These are phyloP conservation scores for Psilocybe cyanescens DNA, from an alignment of 768 basidiomycete species.

Conservation along the genomic window DNA sequence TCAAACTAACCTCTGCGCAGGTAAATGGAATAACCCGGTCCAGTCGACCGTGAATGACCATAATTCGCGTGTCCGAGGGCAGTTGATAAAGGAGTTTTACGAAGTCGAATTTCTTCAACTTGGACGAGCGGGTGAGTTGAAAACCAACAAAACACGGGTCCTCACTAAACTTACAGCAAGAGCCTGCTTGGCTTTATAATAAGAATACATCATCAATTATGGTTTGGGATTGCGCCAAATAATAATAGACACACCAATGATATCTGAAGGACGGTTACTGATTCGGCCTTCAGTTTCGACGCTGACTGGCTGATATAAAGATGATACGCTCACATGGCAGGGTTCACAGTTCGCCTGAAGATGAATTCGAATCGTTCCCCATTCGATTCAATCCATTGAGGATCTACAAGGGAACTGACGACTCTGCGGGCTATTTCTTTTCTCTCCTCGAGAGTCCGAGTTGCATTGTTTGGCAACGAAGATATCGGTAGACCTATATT, in stretches of 20 bases:
- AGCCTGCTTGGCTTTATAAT: conserved; percentile 29
- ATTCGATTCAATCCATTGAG: conserved; percentile 30
- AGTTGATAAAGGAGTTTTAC: conserved; percentile 29
- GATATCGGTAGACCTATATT: conserved; percentile 26
- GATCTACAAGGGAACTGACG: conserved; percentile 29
- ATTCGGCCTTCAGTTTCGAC: background rate
- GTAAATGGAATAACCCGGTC: conserved; percentile 39
- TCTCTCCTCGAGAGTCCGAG: conserved; percentile 29
- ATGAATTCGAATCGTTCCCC: conserved; percentile 25
- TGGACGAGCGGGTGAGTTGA: background rate
- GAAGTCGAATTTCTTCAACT: conserved; percentile 37
- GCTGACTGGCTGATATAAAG: background rate
- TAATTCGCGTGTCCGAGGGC: conserved; percentile 33
- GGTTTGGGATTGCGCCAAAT: background rate
- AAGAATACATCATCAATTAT: background rate
- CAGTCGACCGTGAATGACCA: conserved; percentile 44
- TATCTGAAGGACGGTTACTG: conserved; percentile 28
- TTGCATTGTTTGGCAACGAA: conserved; percentile 24
- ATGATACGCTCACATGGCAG: conserved; percentile 17
- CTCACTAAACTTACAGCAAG: conserved; percentile 25
- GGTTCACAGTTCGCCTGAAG: conserved; percentile 24
- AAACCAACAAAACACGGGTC: background rate
- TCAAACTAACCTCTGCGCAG: conserved; percentile 30
- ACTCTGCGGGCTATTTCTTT: conserved; percentile 26
- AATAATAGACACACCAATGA: conserved; percentile 26